Evolutionary conservation across 345 rosid species (phyloP), one percentile per base, ranked within the genome.

Genomic region (Camelina sativa): DNA sequence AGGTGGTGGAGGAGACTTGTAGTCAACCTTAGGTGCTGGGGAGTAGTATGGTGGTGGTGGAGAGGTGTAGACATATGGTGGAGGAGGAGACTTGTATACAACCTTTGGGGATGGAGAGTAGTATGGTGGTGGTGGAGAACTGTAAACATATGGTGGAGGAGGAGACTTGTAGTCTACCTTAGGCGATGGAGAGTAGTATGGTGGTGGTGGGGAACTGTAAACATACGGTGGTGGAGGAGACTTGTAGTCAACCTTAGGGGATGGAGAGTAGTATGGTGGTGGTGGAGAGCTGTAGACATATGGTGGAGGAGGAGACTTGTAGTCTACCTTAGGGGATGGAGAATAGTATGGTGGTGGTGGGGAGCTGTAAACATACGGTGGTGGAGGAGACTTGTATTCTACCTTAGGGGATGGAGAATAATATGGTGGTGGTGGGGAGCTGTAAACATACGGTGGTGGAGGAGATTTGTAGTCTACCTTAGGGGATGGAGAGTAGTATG

Each of bases 291-390:
- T 52, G 23, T 67, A 67, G 0, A 67, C 61, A 22, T 52, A 37
- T 0, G 61, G 61, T 19, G 61, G 71, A 20, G 71, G 71, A 8
- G 71, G 71, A 51, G 71, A 66, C 1, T 66, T 66, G 35, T 66
- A 66, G 0, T 19, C 2, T 0, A 66, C 12, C 15, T 66, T 66
- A 7, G 71, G 71, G 0, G 71, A 35, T 4, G 71, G 71, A 0
- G 71, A 66, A 10, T 35, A 51, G 6, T 50, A 35, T 19, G 67
- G 67, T 12, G 65, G 72, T 3, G 72, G 72, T 67, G 72, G 72
- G 11, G 62, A 0, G 61, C 7, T 71, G 50, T 71, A 71, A 0
- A 70, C 65, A 3, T 70, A 70, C 8, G 74, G 75, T 15, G 75
- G 75, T 3, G 75, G 75, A 8, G 75, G 59, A 20, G 75, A 71